Percentiles rank a stretch among this genome's conserved stretches.
Conservation (phyloP, 306 rosid genomes). For the Fragaria nilgerrensis region DNA sequence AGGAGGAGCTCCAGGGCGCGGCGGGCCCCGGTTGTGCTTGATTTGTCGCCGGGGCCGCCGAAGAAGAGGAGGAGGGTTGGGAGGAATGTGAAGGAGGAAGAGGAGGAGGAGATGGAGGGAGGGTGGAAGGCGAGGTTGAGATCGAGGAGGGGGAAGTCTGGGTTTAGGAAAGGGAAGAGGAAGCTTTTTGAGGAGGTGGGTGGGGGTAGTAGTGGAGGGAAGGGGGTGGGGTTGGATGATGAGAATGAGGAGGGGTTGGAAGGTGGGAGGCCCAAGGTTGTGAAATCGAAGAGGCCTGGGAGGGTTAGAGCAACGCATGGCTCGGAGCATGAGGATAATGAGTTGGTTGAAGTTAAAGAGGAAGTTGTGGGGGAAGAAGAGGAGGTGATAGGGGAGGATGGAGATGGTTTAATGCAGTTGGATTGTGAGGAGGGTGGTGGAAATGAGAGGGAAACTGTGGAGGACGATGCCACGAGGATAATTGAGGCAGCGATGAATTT, state of each 20-base stretch:
- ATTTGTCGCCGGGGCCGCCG: conserved; percentile 67
- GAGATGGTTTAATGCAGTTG: conserved; percentile 9
- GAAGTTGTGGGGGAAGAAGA: conserved; percentile 18
- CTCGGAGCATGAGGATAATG: conserved; percentile 32
- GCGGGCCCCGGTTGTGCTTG: conserved; percentile 75
- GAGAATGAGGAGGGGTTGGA: conserved; percentile 43
- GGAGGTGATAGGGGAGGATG: conserved; percentile 6
- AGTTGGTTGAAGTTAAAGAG: conserved; percentile 16
- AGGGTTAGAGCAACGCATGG: conserved; percentile 49
- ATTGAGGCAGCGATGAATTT: conserved; percentile 37
- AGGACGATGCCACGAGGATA: conserved; percentile 17
- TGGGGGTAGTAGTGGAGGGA: conserved; percentile 14
- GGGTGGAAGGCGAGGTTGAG: conserved; percentile 72
- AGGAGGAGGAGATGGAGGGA: conserved; percentile 39
- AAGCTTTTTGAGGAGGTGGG: conserved; percentile 45
- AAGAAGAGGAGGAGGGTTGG: conserved; percentile 56
- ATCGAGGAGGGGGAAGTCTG: conserved; percentile 39
- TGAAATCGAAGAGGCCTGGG: conserved; percentile 56
- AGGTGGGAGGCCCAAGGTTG: conserved; percentile 41
- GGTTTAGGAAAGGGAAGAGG: conserved; percentile 59
- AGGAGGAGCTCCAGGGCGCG: conserved; percentile 81
- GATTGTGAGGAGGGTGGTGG: conserved; percentile 21
- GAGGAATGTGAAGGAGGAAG: conserved; percentile 27
- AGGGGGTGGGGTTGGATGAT: conserved; percentile 30
- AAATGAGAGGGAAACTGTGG: conserved; percentile 29